phyloP scores from a whole-genome alignment of 305 asterid genomes.

The Euphrasia arctica region DNA sequence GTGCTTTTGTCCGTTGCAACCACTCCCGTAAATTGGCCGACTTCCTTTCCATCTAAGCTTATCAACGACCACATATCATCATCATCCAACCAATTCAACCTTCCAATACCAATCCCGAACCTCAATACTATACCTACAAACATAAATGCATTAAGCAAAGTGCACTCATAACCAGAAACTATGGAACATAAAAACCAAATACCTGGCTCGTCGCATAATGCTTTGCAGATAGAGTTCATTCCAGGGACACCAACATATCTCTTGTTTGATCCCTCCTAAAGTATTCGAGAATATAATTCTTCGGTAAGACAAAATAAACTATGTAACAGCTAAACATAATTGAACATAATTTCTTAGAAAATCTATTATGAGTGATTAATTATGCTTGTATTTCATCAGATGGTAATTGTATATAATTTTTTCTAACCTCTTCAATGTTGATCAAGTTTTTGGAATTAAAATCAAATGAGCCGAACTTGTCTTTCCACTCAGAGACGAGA shows the following conservation, averaged over 20 bases:
- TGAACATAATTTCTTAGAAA: neutral
- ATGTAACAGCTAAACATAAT: neutral
- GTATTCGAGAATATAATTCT: constrained; percentile 23
- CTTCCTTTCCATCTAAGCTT: constrained; percentile 61
- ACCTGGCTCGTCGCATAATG: constrained; percentile 80
- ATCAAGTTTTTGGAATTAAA: constrained; percentile 51
- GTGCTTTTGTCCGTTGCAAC: constrained; percentile 77
- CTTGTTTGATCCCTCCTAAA: constrained; percentile 61
- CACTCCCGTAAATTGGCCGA: constrained; percentile 75
- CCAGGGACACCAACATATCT: constrained; percentile 89
- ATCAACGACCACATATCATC: constrained; percentile 67
- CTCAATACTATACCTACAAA: constrained; percentile 69
- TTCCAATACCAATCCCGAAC: constrained; percentile 71
- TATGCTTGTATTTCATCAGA: no score
- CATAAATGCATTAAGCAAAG: constrained; percentile 4
- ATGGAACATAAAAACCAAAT: constrained; percentile 19
- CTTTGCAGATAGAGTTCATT: constrained; percentile 85
- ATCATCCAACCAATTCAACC: constrained; percentile 60
- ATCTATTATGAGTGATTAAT: neutral
- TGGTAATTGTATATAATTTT: neutral
- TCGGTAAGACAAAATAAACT: constrained; percentile 17
- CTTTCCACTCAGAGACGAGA: constrained; percentile 76
- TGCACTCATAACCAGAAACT: constrained; percentile 15
- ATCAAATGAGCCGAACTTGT: constrained; percentile 76
- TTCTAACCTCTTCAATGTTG: constrained; percentile 52